Evolutionary conservation across 129 eudicot genomes (phyloP), one percentile per base, ranked within the genome.

Genomic region (Daucus carota): DNA sequence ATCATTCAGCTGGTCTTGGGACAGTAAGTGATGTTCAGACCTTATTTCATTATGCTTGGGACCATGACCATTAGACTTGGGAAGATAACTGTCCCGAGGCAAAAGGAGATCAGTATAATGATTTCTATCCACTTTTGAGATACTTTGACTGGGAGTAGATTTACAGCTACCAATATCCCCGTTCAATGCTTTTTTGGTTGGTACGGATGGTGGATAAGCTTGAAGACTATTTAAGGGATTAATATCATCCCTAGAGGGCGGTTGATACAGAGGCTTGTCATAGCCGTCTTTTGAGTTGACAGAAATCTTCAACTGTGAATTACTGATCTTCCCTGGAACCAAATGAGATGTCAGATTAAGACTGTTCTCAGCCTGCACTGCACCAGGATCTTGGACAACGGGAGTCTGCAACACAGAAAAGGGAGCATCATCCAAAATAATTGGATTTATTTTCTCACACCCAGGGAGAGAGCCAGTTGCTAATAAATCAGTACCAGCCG

Each of bases 201-300:
- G 74, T 47, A 75, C 68, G 11, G 83, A 46, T 24, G 82, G 75
- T 0, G 88, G 86, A 73, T 77, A 81, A 15, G 81, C 85, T 66
- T 60, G 80, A 5, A 80, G 75, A 50, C 76, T 63, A 42, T 77
- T 79, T 18, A 83, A 73, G 11, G 86, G 78, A 10, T 73, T 82
- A 29, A 75, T 81, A 59, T 70, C 76, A 70, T 74, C 86, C 70
- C 81, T 12, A 31, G 76, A 41, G 12, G 89, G 84, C 75, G 67
- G 73, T 54, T 81, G 79, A 9, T 89, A 76, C 67, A 82, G 87
- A 47, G 74, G 82, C 82, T 76, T 79, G 70, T 82, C 52, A 41
- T 75, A 20, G 24, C 70, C 6, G 2, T 38, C 47, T 22, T 70
- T 33, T 38, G 74, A 5, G 2, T 8, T 41, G 8, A 84, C 71